Evolutionary conservation across 305 asterid genomes (phyloP), one percentile per base, ranked within the genome.

Genomic region (Fraxinus latifolia): DNA sequence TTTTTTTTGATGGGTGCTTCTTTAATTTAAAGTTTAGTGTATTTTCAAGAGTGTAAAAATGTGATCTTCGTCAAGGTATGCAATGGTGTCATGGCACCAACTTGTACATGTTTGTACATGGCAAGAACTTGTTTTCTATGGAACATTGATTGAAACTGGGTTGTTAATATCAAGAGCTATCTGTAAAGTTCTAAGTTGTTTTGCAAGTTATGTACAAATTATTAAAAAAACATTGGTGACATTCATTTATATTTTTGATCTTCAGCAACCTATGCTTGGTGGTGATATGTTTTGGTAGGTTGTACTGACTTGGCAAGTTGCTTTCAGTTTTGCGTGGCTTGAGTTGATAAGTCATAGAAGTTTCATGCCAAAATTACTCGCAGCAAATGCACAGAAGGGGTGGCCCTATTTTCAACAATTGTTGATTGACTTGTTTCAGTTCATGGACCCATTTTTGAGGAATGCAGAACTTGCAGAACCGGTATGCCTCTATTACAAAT

Each of bases 321-420:
- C 82, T 88, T 86, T 90, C 95, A 96, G 99, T 92, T 96, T 93
- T 87, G 98, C 94, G 37, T 96, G 99, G 99, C 97, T 96, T 15
- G 98, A 95, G 90, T 88, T 96, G 85, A 94, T 93, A 82, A 96
- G 99, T 86, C 99, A 95, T 74, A 87, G 98, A 84, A 91, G 96
- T 86, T 95, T 96, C 95, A 95, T 96, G 99, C 98, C 99, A 33
- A 96, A 96, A 84, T 86, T 96, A 81, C 99, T 96, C 82, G 77
- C 92, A 72, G 93, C 93, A 81, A 96, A 95, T 86, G 93, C 88
- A 82, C 98, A 95, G 89, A 96, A 93, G 50, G 99, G 99, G 15
- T 96, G 99, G 99, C 96, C 97, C 36, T 92, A 89, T 82, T 91
- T 96, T 81, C 99, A 95, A 80, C 94, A 96, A 76, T 81, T 96